Conservation (phyloP, 78 protist genomes). For the Monocercomonoides exilis region DNA sequence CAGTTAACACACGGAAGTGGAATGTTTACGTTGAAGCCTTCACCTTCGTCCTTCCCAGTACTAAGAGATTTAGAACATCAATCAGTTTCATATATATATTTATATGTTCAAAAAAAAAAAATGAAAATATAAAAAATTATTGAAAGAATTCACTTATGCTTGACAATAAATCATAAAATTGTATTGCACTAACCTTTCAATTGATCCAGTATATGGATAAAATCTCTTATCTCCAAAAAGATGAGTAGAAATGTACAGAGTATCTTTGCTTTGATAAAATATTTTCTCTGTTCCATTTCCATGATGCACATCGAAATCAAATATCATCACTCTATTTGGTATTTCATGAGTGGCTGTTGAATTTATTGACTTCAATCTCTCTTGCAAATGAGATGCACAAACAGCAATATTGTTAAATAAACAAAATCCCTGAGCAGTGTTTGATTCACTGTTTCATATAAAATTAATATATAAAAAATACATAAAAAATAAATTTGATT, state of each 20-base stretch:
- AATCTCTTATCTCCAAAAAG: not conserved
- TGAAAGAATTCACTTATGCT: too few species aligned
- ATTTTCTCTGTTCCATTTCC: constrained; percentile 1
- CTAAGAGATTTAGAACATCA: not conserved
- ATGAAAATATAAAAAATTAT: too few species aligned
- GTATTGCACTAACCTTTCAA: too few species aligned
- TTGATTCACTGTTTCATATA: not conserved
- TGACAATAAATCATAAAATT: too few species aligned
- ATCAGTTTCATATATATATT: too few species aligned
- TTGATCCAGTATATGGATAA: constrained; percentile 5
- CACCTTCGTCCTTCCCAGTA: not conserved
- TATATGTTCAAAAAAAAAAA: too few species aligned
- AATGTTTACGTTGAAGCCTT: constrained; percentile 11
- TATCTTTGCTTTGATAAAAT: not conserved
- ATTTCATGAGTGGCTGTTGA: not conserved
- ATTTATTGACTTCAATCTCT: not conserved
- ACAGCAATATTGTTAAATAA: not conserved
- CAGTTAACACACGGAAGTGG: not conserved
- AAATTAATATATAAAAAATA: not conserved
- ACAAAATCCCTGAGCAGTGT: constrained; percentile 4
- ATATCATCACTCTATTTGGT: not conserved
- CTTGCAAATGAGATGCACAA: not conserved
- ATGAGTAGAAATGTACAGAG: not conserved
- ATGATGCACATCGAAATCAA: constrained; percentile 6
- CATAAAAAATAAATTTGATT: too few species aligned